A percentile compares a stretch with the other conserved stretches of the same genome.
These are phyloP conservation scores for Backusella australiensis DNA, from an alignment of 192 early-diverging fungal species.

Conservation along the genomic window DNA sequence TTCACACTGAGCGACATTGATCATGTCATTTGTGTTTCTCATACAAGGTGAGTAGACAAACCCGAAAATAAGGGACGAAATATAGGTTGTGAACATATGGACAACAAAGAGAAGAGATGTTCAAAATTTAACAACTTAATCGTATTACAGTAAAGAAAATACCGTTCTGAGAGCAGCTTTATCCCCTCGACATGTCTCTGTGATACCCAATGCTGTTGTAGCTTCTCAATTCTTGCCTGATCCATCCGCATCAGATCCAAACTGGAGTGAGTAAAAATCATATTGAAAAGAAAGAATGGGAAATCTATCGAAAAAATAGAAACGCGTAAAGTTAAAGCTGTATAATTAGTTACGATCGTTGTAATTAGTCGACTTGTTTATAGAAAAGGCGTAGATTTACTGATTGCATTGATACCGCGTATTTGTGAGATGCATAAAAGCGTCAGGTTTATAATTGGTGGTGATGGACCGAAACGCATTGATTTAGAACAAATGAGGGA, in stretches of 20 bases:
- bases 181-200: constrained; percentile 86
- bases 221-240: constrained; percentile 88
- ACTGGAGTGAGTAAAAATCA: constrained; percentile 58
- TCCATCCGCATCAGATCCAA: constrained; percentile 66
- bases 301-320: background rate
- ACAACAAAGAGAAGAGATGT: background rate
- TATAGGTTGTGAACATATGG: background rate
- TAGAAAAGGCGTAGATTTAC: constrained; percentile 91
- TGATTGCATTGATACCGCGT: constrained; percentile 87
- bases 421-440: constrained; percentile 79
- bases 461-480: constrained; percentile 95
- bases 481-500: constrained; percentile 98
- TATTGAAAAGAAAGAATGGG: background rate
- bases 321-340: background rate
- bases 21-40: constrained; percentile 97
- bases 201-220: constrained; percentile 98
- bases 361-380: constrained; percentile 91
- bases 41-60: constrained; percentile 70
- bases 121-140: background rate
- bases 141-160: constrained; percentile 86
- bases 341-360: constrained; percentile 81
- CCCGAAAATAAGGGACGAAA: background rate
- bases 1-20: constrained; percentile 96
- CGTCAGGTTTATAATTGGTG: constrained; percentile 93
- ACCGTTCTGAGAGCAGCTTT: constrained; percentile 93